Conservation (phyloP, 139 green algal genomes). For the Chlorella vulgaris region DNA sequence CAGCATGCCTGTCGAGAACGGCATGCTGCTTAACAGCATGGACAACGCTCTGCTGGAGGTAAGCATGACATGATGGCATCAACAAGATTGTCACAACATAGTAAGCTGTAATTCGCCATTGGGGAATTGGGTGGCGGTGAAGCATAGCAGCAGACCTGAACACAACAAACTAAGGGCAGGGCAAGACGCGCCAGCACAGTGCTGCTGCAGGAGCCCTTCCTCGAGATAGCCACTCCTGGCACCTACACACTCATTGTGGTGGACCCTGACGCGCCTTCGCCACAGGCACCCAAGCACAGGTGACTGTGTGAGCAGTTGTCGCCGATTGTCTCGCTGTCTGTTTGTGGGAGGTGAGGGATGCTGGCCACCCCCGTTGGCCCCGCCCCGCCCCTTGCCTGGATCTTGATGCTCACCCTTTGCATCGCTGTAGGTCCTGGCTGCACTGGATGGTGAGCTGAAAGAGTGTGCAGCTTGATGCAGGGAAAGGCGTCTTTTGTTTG, state of each 20-base stretch:
- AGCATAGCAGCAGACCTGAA: background rate
- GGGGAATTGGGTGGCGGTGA: background rate
- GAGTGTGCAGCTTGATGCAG: too few species aligned
- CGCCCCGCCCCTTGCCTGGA: too few species aligned
- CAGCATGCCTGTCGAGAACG: conserved; percentile 24
- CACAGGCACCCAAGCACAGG: conserved; percentile 27
- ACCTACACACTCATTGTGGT: conserved; percentile 40
- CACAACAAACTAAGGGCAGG: background rate
- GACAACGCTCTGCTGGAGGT: conserved; percentile 23
- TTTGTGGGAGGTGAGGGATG: too few species aligned
- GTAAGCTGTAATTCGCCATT: too few species aligned
- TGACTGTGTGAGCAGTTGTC: too few species aligned
- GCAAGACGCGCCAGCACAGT: background rate
- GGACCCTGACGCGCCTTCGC: conserved; percentile 33
- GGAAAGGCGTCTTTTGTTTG: background rate
- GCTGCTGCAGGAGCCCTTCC: conserved; percentile 24
- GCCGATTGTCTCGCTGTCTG: too few species aligned
- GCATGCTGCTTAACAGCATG: background rate
- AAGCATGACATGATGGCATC: background rate
- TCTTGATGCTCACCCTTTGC: too few species aligned
- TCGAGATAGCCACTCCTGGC: conserved; percentile 10
- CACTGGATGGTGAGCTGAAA: conserved; percentile 41
- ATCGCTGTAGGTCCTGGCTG: conserved; percentile 27
- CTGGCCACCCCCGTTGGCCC: too few species aligned
- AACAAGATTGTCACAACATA: too few species aligned